Conservation (phyloP, 805 yeast species). For the Spathaspora girioi region DNA sequence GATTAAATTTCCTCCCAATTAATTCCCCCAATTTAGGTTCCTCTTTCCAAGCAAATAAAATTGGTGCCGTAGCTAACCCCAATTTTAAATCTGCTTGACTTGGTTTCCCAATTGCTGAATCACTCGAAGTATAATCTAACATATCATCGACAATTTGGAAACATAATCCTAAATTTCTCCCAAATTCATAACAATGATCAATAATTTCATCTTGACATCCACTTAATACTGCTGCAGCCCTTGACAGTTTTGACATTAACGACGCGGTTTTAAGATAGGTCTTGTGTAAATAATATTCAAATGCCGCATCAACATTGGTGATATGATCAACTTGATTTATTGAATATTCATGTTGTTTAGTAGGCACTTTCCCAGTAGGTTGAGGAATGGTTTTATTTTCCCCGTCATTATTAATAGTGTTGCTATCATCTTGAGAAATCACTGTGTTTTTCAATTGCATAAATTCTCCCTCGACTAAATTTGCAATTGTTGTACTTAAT, state of each 20-base stretch:
- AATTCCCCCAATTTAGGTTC: constrained; percentile 80
- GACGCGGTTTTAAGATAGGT: constrained; percentile 95
- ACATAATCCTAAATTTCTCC: constrained; percentile 89
- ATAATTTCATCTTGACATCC: constrained; percentile 75
- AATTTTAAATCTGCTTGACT: constrained; percentile 91
- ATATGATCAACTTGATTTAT: constrained; percentile 51
- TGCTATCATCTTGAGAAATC: constrained; percentile 36
- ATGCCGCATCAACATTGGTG: constrained; percentile 77
- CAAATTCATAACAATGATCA: constrained; percentile 86
- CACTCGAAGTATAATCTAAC: constrained; percentile 90
- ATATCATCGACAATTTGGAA: constrained; percentile 96
- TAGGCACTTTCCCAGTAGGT: constrained; percentile 62
- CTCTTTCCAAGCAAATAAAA: constrained; percentile 88
- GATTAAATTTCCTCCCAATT: constrained; percentile 76
- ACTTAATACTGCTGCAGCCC: constrained; percentile 90
- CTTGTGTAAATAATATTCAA: constrained; percentile 91
- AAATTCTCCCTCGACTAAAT: constrained; percentile 96
- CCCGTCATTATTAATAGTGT: constrained; percentile 47
- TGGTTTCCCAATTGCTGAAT: constrained; percentile 86
- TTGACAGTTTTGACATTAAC: constrained; percentile 85
- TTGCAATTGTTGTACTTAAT: constrained; percentile 93
- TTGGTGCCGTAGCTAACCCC: constrained; percentile 97
- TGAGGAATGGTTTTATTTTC: constrained; percentile 45
- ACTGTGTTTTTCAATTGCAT: constrained; percentile 97
- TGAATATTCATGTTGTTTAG: constrained; percentile 55